Evolutionary conservation across 257 asterid species (phyloP).

Genomic region (Solanum sejunctum): DNA sequence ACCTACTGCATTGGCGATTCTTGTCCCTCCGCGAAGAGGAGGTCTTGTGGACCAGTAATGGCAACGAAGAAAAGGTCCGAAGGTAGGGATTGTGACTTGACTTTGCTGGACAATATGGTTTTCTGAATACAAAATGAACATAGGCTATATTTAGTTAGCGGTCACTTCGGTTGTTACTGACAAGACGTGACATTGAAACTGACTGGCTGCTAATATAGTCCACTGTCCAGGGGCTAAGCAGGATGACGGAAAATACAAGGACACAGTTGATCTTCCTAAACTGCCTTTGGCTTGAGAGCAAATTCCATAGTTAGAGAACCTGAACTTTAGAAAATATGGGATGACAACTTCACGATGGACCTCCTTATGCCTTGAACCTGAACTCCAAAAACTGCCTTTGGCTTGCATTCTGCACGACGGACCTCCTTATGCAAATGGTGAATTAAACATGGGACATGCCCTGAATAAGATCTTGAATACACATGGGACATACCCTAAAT

Average conservation of each 20-base stretch:
- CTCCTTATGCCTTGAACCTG: conserved; percentile 67
- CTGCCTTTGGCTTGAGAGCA: conserved; percentile 84
- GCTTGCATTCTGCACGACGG: conserved; percentile 93
- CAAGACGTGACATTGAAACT: not conserved
- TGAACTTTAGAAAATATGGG: conserved; percentile 90
- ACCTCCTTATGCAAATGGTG: conserved; percentile 99
- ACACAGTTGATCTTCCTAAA: conserved; percentile 85
- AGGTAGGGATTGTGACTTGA: conserved; percentile 27
- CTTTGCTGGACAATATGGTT: not conserved
- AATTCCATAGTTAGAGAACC: conserved; percentile 88
- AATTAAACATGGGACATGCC: conserved; percentile 97
- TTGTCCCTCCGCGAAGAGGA: conserved; percentile 37
- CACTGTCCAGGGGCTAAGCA: conserved; percentile 45
- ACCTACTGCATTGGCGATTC: conserved; percentile 35
- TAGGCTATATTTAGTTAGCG: not conserved
- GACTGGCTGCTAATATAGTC: not conserved
- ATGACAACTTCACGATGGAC: no score
- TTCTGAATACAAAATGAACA: not conserved
- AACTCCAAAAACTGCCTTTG: conserved; percentile 58
- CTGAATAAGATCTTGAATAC: no score
- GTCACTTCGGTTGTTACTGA: conserved; percentile 2
- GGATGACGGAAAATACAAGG: conserved; percentile 88
- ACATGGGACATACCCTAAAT: conserved; percentile 4
- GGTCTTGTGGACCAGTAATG: conserved; percentile 68
- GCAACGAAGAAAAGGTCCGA: conserved; percentile 65